A percentile compares a stretch with the other conserved stretches of the same genome.
Conservation (phyloP, 345 rosid species). For the Laguncularia racemosa region DNA sequence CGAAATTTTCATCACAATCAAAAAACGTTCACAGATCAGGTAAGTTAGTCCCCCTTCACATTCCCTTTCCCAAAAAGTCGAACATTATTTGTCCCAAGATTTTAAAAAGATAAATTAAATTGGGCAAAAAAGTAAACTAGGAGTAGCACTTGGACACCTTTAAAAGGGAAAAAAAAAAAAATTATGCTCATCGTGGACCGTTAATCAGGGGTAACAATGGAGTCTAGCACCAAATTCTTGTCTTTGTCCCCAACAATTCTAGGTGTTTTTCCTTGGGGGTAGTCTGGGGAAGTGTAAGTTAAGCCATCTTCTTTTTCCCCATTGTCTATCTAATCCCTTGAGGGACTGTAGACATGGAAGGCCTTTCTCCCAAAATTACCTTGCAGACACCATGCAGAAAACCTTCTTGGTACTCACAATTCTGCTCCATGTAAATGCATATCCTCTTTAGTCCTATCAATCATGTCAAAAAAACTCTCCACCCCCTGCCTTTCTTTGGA, state of each 20-base stretch:
- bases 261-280: no score
- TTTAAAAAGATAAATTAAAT: no score
- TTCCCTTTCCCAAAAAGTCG: no score
- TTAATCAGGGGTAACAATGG: neutral
- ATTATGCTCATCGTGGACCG: constrained; percentile 2
- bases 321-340: constrained; percentile 14
- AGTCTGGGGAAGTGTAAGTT: constrained; percentile 1
- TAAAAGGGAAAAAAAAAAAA: no score
- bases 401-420: constrained; percentile 17
- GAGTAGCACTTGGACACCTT: no score
- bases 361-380: constrained; percentile 10
- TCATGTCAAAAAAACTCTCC: constrained; percentile 7
- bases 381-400: constrained; percentile 29
- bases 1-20: no score
- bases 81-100: no score
- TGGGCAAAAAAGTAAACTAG: no score
- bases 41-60: no score
- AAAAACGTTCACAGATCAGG: no score
- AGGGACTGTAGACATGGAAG: neutral
- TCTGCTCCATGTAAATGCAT: constrained; percentile 13
- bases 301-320: constrained; percentile 1
- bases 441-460: constrained; percentile 11
- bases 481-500: constrained; percentile 9
- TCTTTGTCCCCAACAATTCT: no score
- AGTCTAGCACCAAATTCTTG: neutral